Evolutionary conservation across 148 eudicot species (phyloP), one percentile per base, ranked within the genome.

Genomic region (Rhododendron kiyosumense): DNA sequence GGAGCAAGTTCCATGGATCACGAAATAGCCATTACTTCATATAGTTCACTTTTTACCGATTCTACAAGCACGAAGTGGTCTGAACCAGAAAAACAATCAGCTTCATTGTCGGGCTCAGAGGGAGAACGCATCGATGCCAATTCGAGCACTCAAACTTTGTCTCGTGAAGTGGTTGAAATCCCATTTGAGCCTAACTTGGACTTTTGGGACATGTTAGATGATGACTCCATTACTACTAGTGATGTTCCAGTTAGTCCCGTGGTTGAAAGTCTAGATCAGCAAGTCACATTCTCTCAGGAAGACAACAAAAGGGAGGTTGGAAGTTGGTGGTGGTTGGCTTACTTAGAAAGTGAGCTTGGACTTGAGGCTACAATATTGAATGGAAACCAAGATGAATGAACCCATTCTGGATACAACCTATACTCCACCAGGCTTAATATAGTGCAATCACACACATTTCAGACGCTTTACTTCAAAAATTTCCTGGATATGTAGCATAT

Each of bases 171-270:
- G 49, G 65, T 89, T 26, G 91, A 91, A 78, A 91, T 86, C 85
- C 92, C 92, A 57, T 89, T 89, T 32, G 92, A 89, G 81, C 91
- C 91, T 38, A 83, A 91, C 84, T 79, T 91, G 51, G 91, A 91
- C 88, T 77, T 91, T 22, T 91, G 92, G 91, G 91, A 89, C 49
- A 71, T 91, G 59, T 75, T 91, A 79, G 90, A 91, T 26, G 87
- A 85, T n/a, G 87, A 15, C 78, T 74, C 43, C 43, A 5, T 34
- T 32, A 74, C 43, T 74, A 7, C 5, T 15, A 26, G 74, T 26
- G 74, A 3, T 26, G 74, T 67, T 26, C 74, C 32, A 67, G 74
- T 67, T 67, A 26, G 15, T 67, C 74, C 2, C 32, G 34, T 26
- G 74, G 5, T 67, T 67, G 74, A 67, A 67, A 67, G 34, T 11